phyloP scores from a whole-genome alignment of 1,284 basidiomycete genomes.

The Pseudozyma pruni region DNA sequence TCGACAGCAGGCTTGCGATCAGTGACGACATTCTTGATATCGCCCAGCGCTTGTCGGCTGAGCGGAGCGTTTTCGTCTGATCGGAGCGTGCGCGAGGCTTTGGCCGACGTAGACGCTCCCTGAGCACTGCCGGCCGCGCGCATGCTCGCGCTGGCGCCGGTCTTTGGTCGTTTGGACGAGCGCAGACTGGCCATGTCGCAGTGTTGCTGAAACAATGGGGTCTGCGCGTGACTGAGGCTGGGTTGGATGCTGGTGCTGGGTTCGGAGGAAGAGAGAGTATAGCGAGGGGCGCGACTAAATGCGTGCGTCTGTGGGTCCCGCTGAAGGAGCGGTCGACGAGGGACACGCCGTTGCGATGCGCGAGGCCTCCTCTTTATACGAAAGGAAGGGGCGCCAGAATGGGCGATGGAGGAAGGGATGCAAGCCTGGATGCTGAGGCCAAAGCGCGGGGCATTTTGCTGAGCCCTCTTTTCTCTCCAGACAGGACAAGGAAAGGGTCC shows the following conservation, averaged over 20 bases:
- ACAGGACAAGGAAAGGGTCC: neutral
- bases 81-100: neutral
- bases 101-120: slow-evolving; percentile 21
- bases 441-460: no score
- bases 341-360: no score
- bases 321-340: no score
- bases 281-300: neutral
- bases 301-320: no score
- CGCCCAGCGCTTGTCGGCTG: slow-evolving; percentile 7
- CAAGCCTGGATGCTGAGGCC: no score
- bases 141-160: neutral
- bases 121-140: neutral
- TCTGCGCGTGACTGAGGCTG: neutral
- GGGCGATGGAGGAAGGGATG: no score
- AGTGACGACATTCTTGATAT: slow-evolving; percentile 24
- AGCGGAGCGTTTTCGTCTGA: slow-evolving; percentile 26
- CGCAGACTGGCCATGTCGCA: slow-evolving; percentile 16
- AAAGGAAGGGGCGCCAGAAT: no score
- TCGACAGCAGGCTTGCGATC: neutral
- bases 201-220: neutral
- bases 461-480: no score
- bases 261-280: neutral
- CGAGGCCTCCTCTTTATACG: no score
- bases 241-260: neutral
- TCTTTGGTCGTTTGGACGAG: slow-evolving; percentile 2